These are phyloP conservation scores for Fusarium sp. DNA, from an alignment of 2,329 filamentous ascomycete genomes.

Conservation along the genomic window DNA sequence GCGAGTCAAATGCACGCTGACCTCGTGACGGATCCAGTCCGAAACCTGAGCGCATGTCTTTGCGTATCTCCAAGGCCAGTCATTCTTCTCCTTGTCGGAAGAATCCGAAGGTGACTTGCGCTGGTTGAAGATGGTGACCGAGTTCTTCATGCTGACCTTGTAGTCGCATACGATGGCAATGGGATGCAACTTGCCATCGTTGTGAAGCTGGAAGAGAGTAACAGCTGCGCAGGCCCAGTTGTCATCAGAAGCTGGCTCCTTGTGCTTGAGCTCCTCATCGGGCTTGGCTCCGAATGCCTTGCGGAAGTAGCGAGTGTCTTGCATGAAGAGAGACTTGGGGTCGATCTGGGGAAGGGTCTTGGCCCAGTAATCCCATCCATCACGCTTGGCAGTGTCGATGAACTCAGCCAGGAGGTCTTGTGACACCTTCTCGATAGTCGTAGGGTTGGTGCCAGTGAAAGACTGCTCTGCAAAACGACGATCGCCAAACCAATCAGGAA, in stretches of 20 bases:
- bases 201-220: slow-evolving; percentile 56
- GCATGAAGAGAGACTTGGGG: slow-evolving; percentile 53
- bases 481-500: slow-evolving; percentile 58
- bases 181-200: slow-evolving; percentile 60
- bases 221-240: slow-evolving; percentile 57
- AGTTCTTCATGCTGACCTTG: slow-evolving; percentile 56
- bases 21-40: slow-evolving; percentile 63
- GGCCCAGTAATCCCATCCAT: slow-evolving; percentile 50
- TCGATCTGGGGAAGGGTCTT: slow-evolving; percentile 45
- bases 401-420: slow-evolving; percentile 51
- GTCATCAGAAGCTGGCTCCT: slow-evolving; percentile 44
- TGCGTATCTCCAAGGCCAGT: slow-evolving; percentile 66
- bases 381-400: slow-evolving; percentile 48
- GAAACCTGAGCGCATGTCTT: slow-evolving; percentile 62
- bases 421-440: slow-evolving; percentile 57
- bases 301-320: slow-evolving; percentile 60
- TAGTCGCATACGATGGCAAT: slow-evolving; percentile 63
- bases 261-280: slow-evolving; percentile 43
- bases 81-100: slow-evolving; percentile 40
- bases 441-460: slow-evolving; percentile 59
- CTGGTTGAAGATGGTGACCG: slow-evolving; percentile 63
- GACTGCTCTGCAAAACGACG: slow-evolving; percentile 59
- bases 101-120: slow-evolving; percentile 50
- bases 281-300: slow-evolving; percentile 49
- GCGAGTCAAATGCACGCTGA: slow-evolving; percentile 59